Evolutionary conservation across 495 filamentous ascomycete species (phyloP), one percentile per base, ranked within the genome.

Genomic region (Tuber magnatum): DNA sequence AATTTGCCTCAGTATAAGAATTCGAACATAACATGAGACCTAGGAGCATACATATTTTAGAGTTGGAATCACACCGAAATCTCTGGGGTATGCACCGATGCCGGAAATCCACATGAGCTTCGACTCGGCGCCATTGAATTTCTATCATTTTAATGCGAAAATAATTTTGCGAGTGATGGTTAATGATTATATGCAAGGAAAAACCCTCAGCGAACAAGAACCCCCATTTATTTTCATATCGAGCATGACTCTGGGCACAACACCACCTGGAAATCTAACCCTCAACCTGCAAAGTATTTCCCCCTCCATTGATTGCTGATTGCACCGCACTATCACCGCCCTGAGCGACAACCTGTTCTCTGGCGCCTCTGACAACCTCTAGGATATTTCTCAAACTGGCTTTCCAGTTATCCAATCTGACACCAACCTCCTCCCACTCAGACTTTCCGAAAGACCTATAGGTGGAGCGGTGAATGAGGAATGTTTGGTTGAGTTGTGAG

Each of bases 391-490:
- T 87, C 77, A 98, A 84, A 74, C 91, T 92, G 69, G 87, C 85
- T 85, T 92, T 91, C 94, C 93, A 98, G 81, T 91, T 92, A 84
- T 97, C 94, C 81, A 99, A 85, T 61, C 94, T 88, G 44, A 90
- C 90, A 79, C 92, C 93, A 35, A 99, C 90, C 86, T 98, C 94
- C 71, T 91, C 89, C 96, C 96, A 99, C 86, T 99, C 95, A 87
- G 94, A 96, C 88, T 97, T 92, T 75, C 93, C 93, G 81, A 99
- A 98, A 40, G 97, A 94, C 42, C 95, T 89, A 87, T 97, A 97
- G 74, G 93, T 96, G 77, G 92, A 92, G 76, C 93, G 88, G 86
- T 99, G 95, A 68, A 99, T 92, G 22, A 97, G 86, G 88, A 99
- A 98, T 41, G 93, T 91, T 82, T 93, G 89, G 77, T 92, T 92